A percentile compares a stretch with the other conserved stretches of the same genome.
Evolutionary conservation across 176 grass and related monocot genomes (phyloP).

Genomic region (Phoenix roebelenii): DNA sequence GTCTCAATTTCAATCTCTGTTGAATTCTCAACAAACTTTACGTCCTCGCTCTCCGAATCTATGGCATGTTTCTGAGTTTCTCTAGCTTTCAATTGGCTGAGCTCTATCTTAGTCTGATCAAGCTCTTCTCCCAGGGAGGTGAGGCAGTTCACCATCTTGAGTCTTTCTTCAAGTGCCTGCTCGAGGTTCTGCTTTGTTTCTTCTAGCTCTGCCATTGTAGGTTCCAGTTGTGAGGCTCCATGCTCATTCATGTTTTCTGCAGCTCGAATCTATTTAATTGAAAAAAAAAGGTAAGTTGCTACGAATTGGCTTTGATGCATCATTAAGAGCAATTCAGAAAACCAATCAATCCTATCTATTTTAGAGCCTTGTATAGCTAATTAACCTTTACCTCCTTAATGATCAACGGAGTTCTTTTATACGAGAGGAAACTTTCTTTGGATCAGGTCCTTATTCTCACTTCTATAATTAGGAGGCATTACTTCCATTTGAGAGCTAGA

Average conservation of each 20-base stretch:
- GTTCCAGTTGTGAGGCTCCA: not conserved
- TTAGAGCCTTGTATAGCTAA: too few relatives aligned
- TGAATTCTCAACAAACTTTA: conserved; percentile 48
- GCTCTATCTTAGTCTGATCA: conserved; percentile 45
- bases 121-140: conserved; percentile 55
- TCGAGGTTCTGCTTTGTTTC: conserved; percentile 47
- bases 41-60: conserved; percentile 47
- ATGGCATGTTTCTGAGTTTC: conserved; percentile 27
- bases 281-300: not conserved
- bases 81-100: conserved; percentile 40
- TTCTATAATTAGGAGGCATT: too few relatives aligned
- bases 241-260: conserved; percentile 18
- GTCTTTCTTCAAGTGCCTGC: conserved; percentile 53
- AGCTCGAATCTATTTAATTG: conserved; percentile 17
- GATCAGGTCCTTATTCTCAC: too few relatives aligned
- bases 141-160: conserved; percentile 55
- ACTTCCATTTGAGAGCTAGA: too few relatives aligned
- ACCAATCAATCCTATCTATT: too few relatives aligned
- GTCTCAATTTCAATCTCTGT: conserved; percentile 8
- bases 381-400: too few relatives aligned
- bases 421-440: too few relatives aligned
- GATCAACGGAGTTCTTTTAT: too few relatives aligned
- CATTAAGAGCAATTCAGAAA: too few relatives aligned
- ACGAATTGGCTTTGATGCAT: too few relatives aligned
- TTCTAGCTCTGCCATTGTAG: conserved; percentile 28